These are phyloP conservation scores for Colletotrichum spaethianum DNA, from an alignment of 2,329 filamentous ascomycete genomes.

Conservation along the genomic window DNA sequence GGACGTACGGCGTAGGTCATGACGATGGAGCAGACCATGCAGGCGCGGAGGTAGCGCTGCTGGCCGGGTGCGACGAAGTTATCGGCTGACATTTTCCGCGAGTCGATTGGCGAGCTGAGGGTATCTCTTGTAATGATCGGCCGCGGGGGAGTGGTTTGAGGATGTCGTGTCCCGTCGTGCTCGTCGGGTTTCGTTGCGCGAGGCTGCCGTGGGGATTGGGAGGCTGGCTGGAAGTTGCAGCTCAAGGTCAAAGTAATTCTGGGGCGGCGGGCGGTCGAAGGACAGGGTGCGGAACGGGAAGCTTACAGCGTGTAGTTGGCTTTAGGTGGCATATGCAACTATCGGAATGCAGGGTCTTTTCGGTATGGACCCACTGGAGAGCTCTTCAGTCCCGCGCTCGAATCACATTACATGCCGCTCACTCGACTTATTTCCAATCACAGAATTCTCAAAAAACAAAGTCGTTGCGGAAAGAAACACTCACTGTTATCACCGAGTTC, in stretches of 20 bases:
- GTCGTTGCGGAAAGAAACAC: not conserved
- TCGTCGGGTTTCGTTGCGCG: conserved; percentile 4
- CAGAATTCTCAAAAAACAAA: conserved; percentile 4
- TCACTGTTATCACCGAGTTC: not conserved
- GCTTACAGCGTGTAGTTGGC: not conserved
- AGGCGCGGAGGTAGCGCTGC: conserved; percentile 91
- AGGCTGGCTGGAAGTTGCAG: not conserved
- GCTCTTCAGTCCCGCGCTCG: conserved; percentile 22
- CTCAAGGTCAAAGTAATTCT: not conserved
- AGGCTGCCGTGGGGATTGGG: not conserved
- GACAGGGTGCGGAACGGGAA: not conserved
- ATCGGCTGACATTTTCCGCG: conserved; percentile 56
- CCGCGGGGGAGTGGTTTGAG: not conserved
- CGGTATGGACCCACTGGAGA: conserved; percentile 1
- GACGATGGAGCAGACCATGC: conserved; percentile 98
- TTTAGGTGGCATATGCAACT: conserved; percentile 12
- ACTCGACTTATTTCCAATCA: not conserved
- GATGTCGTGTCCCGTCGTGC: not conserved
- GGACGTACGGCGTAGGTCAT: conserved; percentile 80
- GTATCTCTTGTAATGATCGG: conserved; percentile 1
- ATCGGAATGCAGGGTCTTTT: not conserved
- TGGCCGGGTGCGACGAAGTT: conserved; percentile 82
- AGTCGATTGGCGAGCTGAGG: not conserved
- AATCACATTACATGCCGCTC: conserved; percentile 34
- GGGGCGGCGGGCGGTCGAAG: not conserved